These are phyloP conservation scores for Myriosclerotinia curreyana DNA, from an alignment of 2,329 filamentous ascomycete genomes.

Conservation along the genomic window DNA sequence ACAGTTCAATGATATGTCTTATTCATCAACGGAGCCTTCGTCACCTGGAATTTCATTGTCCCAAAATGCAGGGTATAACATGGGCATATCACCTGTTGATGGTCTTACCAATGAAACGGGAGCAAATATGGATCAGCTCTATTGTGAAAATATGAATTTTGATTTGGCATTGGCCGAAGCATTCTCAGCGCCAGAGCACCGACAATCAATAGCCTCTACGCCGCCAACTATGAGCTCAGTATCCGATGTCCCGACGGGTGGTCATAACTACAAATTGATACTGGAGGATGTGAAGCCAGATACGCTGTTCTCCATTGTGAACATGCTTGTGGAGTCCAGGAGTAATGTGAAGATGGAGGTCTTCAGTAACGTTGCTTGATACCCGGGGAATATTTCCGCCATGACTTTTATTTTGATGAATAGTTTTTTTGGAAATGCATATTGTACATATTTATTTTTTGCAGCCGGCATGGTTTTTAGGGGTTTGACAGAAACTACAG, in stretches of 20 bases:
- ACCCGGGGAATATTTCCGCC: conserved; percentile 4
- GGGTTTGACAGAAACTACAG: not conserved
- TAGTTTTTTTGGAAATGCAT: conserved; percentile 4
- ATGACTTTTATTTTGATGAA: not conserved
- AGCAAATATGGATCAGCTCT: conserved; percentile 12
- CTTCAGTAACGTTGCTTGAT: conserved; percentile 18
- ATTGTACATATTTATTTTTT: conserved; percentile 2
- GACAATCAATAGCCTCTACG: conserved; percentile 10
- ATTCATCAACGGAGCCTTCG: conserved; percentile 14
- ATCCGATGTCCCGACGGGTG: conserved; percentile 5
- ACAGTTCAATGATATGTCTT: conserved; percentile 16
- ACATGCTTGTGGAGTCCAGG: conserved; percentile 19
- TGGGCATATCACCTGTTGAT: not conserved
- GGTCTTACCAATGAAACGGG: conserved; percentile 5
- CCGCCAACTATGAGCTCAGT: conserved; percentile 9
- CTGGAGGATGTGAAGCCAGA: conserved; percentile 17
- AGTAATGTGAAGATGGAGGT: conserved; percentile 19
- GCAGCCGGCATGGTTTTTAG: conserved; percentile 1
- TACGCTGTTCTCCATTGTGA: conserved; percentile 13
- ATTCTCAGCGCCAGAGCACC: conserved; percentile 8
- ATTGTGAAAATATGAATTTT: conserved; percentile 17
- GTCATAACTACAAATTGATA: conserved; percentile 16
- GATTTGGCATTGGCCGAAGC: conserved; percentile 16
- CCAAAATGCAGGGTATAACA: conserved; percentile 15
- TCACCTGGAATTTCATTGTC: conserved; percentile 13